Base-by-base conservation (phyloP, 78 protist genomes). In the Dictyostelium discoideum region DNA sequence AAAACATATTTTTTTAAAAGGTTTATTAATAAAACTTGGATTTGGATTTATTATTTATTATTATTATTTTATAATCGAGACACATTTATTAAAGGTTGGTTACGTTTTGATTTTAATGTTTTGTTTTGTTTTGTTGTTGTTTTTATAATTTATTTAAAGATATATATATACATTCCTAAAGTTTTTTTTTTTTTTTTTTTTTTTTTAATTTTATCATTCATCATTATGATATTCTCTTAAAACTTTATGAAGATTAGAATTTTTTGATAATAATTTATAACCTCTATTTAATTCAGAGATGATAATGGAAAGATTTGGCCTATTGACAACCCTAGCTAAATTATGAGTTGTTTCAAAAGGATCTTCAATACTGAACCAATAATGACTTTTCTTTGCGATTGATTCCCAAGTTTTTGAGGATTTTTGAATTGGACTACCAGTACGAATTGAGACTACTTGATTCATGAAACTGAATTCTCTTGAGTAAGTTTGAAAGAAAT, bases 321-420 rank as follows among this genome's bases (percentile, higher is more conserved):
- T 85, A 44, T 86, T 84, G 77, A 93, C 96, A 10, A 93, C 94
- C 57, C 96, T 69, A 9, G 94, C 96, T 26, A 93, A 46, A 63
- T 93, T 93, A 46, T 93, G 96, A 3, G 96, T 93, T 42, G 82
- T 84, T 67, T 93, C 96, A 84, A 93, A 93, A 39, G 96, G 96
- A 76, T 93, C 96, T 44, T 93, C 96, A 24, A 93, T 80, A 13
- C 88, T 57, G 60, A 93, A 87, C 77, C 82, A 93, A 72, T 83
- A 90, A 67, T 90, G 95, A n/a, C 84, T 72, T 77, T 90, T 90
- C 74, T 90, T 90, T 14, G 74, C 46, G n/a, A 90, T 90, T 3
- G 85, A 54, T 39, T 90, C 95, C 95, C 95, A 90, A 40, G 81
- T 80, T 72, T 90, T 90, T 29, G 78, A 65, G 42, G 85, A 69